Evolutionary conservation across 352 stramenopile species (phyloP).

Genomic region (Phytopythium aichiense): DNA sequence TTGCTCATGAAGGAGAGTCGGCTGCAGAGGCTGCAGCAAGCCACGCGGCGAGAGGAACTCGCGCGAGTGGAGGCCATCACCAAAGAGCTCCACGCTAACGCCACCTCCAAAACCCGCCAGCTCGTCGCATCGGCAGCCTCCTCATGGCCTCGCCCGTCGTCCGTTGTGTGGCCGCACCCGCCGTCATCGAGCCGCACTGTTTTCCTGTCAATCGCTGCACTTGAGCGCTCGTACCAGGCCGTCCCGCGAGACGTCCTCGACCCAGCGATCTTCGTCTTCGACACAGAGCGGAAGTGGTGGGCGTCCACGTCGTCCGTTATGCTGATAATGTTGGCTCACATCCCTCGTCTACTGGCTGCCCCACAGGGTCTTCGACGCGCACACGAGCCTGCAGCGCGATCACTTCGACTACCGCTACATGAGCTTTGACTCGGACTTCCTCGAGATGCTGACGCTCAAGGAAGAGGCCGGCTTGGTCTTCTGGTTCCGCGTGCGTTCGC

Average conservation of each 20-base stretch:
- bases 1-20: constrained; percentile 62
- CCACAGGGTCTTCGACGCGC: constrained; percentile 58
- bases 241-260: constrained; percentile 67
- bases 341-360: not conserved
- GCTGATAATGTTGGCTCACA: not conserved
- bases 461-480: constrained; percentile 68
- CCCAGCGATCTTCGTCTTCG: constrained; percentile 57
- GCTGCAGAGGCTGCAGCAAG: constrained; percentile 54
- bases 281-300: constrained; percentile 65
- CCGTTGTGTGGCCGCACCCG: constrained; percentile 51
- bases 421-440: constrained; percentile 68
- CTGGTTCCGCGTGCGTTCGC: constrained; percentile 59
- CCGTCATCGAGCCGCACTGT: constrained; percentile 54
- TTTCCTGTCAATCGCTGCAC: constrained; percentile 64
- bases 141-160: constrained; percentile 26
- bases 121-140: not conserved
- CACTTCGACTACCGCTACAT: constrained; percentile 76
- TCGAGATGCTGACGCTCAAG: constrained; percentile 71
- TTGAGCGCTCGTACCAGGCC: constrained; percentile 56
- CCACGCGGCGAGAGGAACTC: constrained; percentile 49
- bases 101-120: constrained; percentile 22
- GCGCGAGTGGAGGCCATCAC: constrained; percentile 50
- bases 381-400: constrained; percentile 64
- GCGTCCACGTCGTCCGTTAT: no score
- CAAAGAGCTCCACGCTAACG: constrained; percentile 29